Base-by-base conservation (phyloP, 495 filamentous ascomycete genomes). In the Xylaria flabelliformis region DNA sequence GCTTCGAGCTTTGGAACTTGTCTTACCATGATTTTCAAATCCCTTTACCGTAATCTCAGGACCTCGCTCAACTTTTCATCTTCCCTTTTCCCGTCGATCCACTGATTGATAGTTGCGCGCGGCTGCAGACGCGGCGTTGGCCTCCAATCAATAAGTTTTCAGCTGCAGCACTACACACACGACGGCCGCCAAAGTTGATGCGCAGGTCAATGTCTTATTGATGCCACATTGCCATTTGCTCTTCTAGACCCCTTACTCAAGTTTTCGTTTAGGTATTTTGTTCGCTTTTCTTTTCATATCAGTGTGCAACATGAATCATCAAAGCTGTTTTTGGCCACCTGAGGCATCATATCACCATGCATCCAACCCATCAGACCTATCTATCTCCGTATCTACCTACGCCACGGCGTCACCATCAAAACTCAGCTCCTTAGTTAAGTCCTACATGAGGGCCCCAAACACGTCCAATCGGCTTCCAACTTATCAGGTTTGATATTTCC, bases 61-160 rank as follows among this genome's bases (percentile, higher is more conserved):
- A 36, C 26, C 26, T 29, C 26, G 2, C 26, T 29, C 26, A 10
- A 41, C n/a, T 9, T 32, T 17, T 8, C 10, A 19, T 41, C 24
- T 26, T 29, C 48, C 34, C n/a, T 58, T 15, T 56, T 56, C 2
- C 26, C 8, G 4, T 41, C 36, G 36, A 3, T 42, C 41, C 39
- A 32, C 41, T 0, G 39, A 15, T 17, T 0, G 39, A 15, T 17
- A 26, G 32, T 69, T 59, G 67, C 67, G 67, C 67, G 67, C 67
- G 55, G 67, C 44, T 61, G 67, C 67, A 48, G 42, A 59, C 15
- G 67, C 55, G 53, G 51, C 67, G 51, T 32, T 39, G 15, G 26
- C 51, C 53, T 61, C 55, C 67, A 70, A 70, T 50, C 67, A 70
- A 21, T 24, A 19, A 32, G 21, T 61, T 61, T 70, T 62, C 56